A percentile compares a stretch with the other conserved stretches of the same genome.
Conservation (phyloP, 495 filamentous ascomycete species). For the Xeromyces bisporus region DNA sequence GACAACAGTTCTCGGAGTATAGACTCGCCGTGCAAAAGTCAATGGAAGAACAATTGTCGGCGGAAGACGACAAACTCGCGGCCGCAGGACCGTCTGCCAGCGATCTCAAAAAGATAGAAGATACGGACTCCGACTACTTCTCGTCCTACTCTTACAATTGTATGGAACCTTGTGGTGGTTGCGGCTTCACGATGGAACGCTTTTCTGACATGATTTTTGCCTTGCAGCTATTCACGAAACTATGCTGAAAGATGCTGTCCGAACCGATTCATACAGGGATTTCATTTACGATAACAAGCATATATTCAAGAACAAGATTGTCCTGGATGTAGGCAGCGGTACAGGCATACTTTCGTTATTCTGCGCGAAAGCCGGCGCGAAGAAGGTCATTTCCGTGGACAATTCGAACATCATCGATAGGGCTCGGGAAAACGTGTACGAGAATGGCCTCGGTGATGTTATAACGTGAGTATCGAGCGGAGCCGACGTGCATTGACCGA, state of each 20-base stretch:
- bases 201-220: not conserved
- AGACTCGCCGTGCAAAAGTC: constrained; percentile 49
- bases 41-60: constrained; percentile 50
- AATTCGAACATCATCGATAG: constrained; percentile 87
- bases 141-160: constrained; percentile 65
- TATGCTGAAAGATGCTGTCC: constrained; percentile 66
- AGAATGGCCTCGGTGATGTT: constrained; percentile 61
- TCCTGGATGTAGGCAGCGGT: constrained; percentile 86
- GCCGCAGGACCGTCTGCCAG: constrained; percentile 7
- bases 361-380: constrained; percentile 75
- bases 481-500: not conserved
- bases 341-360: constrained; percentile 93
- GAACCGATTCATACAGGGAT: constrained; percentile 52
- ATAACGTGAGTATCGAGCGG: constrained; percentile 40
- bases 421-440: constrained; percentile 66
- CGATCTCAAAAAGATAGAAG: constrained; percentile 12
- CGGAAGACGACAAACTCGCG: constrained; percentile 24
- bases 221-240: constrained; percentile 66
- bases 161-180: constrained; percentile 17
- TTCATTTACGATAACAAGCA: constrained; percentile 73
- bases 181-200: too few relatives aligned
- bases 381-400: constrained; percentile 82
- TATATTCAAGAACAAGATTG: constrained; percentile 75
- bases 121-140: constrained; percentile 52
- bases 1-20: constrained; percentile 56